These are phyloP conservation scores for Diospyros kaki DNA, from an alignment of 148 eudicot genomes.

Conservation along the genomic window DNA sequence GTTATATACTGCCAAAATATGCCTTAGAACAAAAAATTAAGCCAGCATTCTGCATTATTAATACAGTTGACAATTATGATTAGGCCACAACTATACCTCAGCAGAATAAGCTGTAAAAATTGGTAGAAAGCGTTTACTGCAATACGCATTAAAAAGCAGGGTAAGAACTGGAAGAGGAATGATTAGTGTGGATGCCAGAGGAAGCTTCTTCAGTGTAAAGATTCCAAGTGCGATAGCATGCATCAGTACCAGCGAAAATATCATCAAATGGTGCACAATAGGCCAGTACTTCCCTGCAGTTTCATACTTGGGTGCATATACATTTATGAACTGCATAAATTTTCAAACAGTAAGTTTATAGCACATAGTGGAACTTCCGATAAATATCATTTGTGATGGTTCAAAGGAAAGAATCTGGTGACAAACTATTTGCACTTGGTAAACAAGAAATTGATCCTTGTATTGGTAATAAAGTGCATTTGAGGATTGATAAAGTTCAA, in stretches of 20 bases:
- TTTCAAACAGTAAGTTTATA: constrained; percentile 8
- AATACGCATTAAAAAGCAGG: constrained; percentile 69
- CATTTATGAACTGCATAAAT: constrained; percentile 60
- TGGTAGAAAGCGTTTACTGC: constrained; percentile 73
- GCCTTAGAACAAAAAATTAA: background rate
- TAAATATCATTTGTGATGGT: too few species aligned
- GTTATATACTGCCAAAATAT: too few species aligned
- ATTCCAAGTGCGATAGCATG: constrained; percentile 69
- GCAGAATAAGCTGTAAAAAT: constrained; percentile 53
- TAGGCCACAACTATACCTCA: constrained; percentile 38
- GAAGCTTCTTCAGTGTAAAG: constrained; percentile 60
- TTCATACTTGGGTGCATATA: constrained; percentile 65
- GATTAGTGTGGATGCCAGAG: constrained; percentile 38
- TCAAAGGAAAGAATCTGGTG: too few species aligned
- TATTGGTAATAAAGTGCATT: too few species aligned
- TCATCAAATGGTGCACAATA: constrained; percentile 63
- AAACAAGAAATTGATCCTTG: too few species aligned
- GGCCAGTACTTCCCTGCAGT: constrained; percentile 82
- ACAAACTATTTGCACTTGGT: too few species aligned
- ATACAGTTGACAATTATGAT: background rate
- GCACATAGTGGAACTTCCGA: too few species aligned
- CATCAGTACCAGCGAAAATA: constrained; percentile 69
- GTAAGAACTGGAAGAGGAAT: constrained; percentile 69
- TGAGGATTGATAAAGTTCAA: too few species aligned
- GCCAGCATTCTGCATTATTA: background rate